Base-by-base conservation (phyloP, 306 rosid genomes). In the Senna tora region DNA sequence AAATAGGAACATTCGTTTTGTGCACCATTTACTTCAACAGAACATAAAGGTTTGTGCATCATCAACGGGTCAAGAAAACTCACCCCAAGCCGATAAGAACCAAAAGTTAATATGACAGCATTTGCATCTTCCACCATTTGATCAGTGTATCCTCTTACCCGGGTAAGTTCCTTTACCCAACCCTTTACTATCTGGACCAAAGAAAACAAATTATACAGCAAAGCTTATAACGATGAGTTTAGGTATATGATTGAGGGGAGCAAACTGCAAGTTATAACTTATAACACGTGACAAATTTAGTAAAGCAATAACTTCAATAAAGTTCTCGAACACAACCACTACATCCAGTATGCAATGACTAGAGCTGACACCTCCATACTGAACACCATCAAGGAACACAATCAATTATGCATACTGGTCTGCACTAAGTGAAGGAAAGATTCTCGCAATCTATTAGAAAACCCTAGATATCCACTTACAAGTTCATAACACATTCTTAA, bases 111-210 rank as follows among this genome's bases (percentile, higher is more conserved):
- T 11, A 93, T 89, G 41, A 82, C 72, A 52, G 97, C 97, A 87
- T 93, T 93, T 57, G 96, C 96, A 16, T 89, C 92, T 84, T 91
- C 91, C 75, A 87, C 97, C 98, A 91, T 93, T 81, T 87, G 98
- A 80, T 89, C 98, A 1, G 92, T 84, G 83, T 93, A 93, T 77
- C 98, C 97, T 65, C 88, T 85, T 42, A 72, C 51, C 66, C 80
- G 88, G 0, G 97, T 93, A 55, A 91, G 78, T 34, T 78, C 84
- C 86, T 89, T 91, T 78, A 91, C 98, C 98, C 98, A 93, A 71
- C 49, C 79, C 79, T 82, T 91, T 19, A 91, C 92, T 57, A 89
- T 78, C 98, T 93, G 88, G 52, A 69, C 56, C 2, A 76, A 56
- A 76, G 21, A 69, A 17, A 69, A 68, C 32, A 82, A 75, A 52